These are phyloP conservation scores for Aspergillus transmontanensis DNA, from an alignment of 2,329 filamentous ascomycete species.

Conservation along the genomic window DNA sequence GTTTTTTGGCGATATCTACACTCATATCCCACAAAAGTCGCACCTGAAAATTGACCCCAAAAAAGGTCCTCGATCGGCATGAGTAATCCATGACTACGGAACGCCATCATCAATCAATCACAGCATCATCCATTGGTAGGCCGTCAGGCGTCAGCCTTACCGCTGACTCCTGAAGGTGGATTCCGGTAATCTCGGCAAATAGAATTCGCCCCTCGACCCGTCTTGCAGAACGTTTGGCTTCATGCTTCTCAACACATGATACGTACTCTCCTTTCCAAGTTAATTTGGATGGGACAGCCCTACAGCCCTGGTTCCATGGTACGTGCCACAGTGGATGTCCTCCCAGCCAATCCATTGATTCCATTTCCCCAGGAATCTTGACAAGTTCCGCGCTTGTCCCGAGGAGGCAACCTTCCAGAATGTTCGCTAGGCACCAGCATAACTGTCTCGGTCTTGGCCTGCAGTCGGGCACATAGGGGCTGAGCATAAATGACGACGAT, in stretches of 20 bases:
- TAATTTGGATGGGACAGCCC: not conserved
- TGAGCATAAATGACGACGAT: not conserved
- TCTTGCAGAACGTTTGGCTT: not conserved
- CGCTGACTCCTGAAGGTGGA: not conserved
- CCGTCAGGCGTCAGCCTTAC: not conserved
- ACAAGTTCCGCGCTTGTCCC: conserved; percentile 7
- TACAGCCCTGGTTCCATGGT: conserved; percentile 4
- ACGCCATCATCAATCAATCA: not conserved
- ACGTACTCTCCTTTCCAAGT: not conserved
- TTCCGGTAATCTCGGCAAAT: not conserved
- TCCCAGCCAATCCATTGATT: not conserved
- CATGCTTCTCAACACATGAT: not conserved
- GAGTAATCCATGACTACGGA: not conserved
- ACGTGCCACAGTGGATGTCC: not conserved
- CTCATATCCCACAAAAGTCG: not conserved
- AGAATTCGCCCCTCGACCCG: not conserved
- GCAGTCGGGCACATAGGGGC: not conserved
- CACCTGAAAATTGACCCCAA: not conserved
- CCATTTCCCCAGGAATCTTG: not conserved
- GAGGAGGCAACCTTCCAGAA: conserved; percentile 10
- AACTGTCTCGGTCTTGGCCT: not conserved
- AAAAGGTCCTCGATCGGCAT: not conserved
- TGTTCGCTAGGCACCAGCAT: conserved; percentile 17
- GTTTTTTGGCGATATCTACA: not conserved
- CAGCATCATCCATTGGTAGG: not conserved